Evolutionary conservation across 768 basidiomycete genomes (phyloP).

Genomic region (Boletus tylopilopsis): DNA sequence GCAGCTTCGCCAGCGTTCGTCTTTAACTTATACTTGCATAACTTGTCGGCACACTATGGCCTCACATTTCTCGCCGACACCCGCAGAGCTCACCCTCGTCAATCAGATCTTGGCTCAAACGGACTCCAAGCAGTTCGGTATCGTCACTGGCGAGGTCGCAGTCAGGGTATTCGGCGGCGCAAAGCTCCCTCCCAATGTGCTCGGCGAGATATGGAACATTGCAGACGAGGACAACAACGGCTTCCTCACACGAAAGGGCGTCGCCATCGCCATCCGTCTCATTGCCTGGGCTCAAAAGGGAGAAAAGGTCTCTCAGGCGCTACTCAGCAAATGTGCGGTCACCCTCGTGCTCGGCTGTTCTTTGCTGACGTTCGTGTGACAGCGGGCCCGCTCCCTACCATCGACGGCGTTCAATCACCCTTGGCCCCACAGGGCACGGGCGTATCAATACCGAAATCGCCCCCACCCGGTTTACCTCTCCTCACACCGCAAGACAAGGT

Average conservation of each 20-base stretch:
- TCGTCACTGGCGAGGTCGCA: slow-evolving; percentile 88
- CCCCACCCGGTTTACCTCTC: slow-evolving; percentile 55
- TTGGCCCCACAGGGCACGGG: slow-evolving; percentile 55
- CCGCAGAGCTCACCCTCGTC: slow-evolving; percentile 54
- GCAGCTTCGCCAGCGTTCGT: slow-evolving; percentile 11
- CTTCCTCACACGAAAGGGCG: slow-evolving; percentile 83
- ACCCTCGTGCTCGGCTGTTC: not conserved
- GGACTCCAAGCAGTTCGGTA: slow-evolving; percentile 76
- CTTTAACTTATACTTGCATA: slow-evolving; percentile 19
- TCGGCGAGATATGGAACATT: slow-evolving; percentile 93
- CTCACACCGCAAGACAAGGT: slow-evolving; percentile 76
- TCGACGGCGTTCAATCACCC: slow-evolving; percentile 59
- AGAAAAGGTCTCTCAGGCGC: slow-evolving; percentile 57
- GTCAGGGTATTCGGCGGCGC: slow-evolving; percentile 83
- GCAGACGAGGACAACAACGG: slow-evolving; percentile 95
- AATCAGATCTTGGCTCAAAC: slow-evolving; percentile 68
- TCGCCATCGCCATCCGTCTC: slow-evolving; percentile 82
- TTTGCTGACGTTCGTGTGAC: slow-evolving; percentile 16
- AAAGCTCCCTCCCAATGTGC: slow-evolving; percentile 66
- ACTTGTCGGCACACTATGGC: slow-evolving; percentile 33
- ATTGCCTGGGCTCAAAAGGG: slow-evolving; percentile 93
- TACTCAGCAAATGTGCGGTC: slow-evolving; percentile 68
- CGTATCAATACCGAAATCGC: slow-evolving; percentile 59
- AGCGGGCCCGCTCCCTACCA: slow-evolving; percentile 84
- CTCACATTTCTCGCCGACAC: slow-evolving; percentile 42